Conservation (phyloP, 192 early-diverging fungal species). For the Podila clonocystis region DNA sequence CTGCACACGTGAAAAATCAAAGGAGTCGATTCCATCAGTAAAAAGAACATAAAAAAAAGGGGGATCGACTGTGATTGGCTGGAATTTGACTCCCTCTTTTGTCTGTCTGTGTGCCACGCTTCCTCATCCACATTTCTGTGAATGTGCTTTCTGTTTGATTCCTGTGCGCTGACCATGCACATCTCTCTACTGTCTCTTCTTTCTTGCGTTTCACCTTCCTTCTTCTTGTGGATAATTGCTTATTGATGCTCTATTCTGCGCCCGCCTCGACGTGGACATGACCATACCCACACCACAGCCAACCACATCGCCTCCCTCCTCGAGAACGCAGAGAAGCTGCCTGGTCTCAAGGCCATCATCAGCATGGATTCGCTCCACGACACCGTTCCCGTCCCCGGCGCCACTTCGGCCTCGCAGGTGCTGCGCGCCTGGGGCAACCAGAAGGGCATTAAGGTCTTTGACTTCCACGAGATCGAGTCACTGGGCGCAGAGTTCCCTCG, state of each 20-base stretch:
- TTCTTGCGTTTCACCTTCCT: not conserved
- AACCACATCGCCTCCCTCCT: conserved; percentile 57
- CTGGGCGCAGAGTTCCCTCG: conserved; percentile 68
- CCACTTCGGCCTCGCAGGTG: conserved; percentile 46
- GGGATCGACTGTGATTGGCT: conserved; percentile 70
- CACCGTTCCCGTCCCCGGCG: conserved; percentile 35
- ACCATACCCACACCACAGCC: conserved; percentile 25
- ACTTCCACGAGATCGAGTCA: conserved; percentile 68
- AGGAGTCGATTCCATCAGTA: too few relatives aligned
- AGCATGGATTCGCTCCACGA: conserved; percentile 71
- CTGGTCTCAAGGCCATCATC: conserved; percentile 73
- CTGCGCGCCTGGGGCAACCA: conserved; percentile 73
- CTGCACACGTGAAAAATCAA: not conserved
- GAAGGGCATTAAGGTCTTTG: conserved; percentile 67
- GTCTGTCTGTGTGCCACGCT: conserved; percentile 3
- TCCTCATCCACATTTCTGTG: not conserved
- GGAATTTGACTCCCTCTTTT: conserved; percentile 18
- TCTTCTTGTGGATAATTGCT: not conserved
- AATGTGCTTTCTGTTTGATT: not conserved
- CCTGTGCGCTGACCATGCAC: not conserved
- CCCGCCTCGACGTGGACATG: not conserved
- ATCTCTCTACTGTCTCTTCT: not conserved
- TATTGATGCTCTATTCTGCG: not conserved
- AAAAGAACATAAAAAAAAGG: conserved; percentile 54
- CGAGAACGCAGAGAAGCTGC: conserved; percentile 64